Base-by-base conservation (phyloP, 768 basidiomycete species). In the Boletus vinaceobasis region DNA sequence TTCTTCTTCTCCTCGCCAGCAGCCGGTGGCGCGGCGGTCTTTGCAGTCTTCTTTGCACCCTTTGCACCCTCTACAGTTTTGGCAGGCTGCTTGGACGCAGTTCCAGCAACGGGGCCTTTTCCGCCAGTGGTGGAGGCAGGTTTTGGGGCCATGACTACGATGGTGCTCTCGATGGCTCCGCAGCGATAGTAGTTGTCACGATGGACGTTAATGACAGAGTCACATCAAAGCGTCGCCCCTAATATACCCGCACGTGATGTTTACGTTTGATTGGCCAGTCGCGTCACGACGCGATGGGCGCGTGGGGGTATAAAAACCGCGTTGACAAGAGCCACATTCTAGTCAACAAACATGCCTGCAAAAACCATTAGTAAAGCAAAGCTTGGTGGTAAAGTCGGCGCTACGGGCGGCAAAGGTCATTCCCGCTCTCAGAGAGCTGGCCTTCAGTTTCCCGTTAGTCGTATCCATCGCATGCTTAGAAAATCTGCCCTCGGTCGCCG, bases 401-500 rank as follows among this genome's bases (percentile, higher is more conserved):
- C 2, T 2, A 1, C 5, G 76, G 7, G 66, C 65, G 21, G 56
- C 59, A 67, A 88, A 83, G 70, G 81, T 11, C 81, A 82, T 57
- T 87, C 87, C 1, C 88, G 88, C 60, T 88, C 87, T 13, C 79
- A 85, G 38, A 84, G 81, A 66, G 87, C 88, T 40, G 88, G 88
- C 53, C 85, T 90, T 50, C 88, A 90, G 72, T 89, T 89, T 75
- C 93, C 93, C 43, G 93, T 96, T 65, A 91, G 93, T 77, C 66
- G 93, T 85, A 86, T 94, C 64, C 91, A 93, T 71, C 87, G 91
- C 80, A 80, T 89, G 59, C 73, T 95, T 65, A 90, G 93, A 79
- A 83, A 81, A 71, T 89, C 90, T 57, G 90, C 90, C 76, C 91
- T 90, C 63, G 87, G 90, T 32, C 86, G 86, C 67, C 89, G 93